A percentile compares a stretch with the other conserved stretches of the same genome.
phyloP scores from a whole-genome alignment of 2,329 filamentous ascomycete species.

The Alternaria rosae region DNA sequence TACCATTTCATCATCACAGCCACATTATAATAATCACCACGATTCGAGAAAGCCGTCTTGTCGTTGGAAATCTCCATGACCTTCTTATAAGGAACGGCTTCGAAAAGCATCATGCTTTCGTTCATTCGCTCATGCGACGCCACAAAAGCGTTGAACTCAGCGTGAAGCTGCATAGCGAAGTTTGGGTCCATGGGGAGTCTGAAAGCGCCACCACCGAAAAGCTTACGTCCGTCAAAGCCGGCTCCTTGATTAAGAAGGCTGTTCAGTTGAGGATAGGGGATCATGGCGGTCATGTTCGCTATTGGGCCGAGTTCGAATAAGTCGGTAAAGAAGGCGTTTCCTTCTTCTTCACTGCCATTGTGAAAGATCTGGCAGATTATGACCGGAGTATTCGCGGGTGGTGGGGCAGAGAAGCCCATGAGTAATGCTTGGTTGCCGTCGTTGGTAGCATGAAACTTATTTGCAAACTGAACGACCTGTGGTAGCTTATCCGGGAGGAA shows the following conservation, averaged over 20 bases:
- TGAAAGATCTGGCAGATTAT: slow-evolving; percentile 43
- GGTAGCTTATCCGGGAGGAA: slow-evolving; percentile 43
- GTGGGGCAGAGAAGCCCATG: slow-evolving; percentile 37
- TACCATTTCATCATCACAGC: slow-evolving; percentile 44
- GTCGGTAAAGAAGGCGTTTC: slow-evolving; percentile 31
- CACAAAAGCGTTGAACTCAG: slow-evolving; percentile 39
- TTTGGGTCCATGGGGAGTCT: slow-evolving; percentile 38
- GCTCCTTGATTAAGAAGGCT: slow-evolving; percentile 36
- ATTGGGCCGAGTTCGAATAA: slow-evolving; percentile 39
- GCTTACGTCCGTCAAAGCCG: slow-evolving; percentile 48
- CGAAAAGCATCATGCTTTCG: slow-evolving; percentile 41
- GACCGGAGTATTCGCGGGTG: slow-evolving; percentile 39
- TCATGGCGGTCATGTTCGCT: slow-evolving; percentile 29
- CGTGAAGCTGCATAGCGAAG: slow-evolving; percentile 35
- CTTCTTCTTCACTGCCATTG: slow-evolving; percentile 46
- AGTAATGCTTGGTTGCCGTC: slow-evolving; percentile 42
- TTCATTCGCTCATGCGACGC: slow-evolving; percentile 27
- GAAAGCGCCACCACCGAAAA: slow-evolving; percentile 48
- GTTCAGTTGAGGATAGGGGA: slow-evolving; percentile 48
- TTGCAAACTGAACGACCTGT: slow-evolving; percentile 37
- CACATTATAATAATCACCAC: slow-evolving; percentile 46
- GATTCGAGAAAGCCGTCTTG: slow-evolving; percentile 37
- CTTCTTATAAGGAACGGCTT: slow-evolving; percentile 38
- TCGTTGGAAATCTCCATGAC: slow-evolving; percentile 33
- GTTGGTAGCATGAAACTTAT: slow-evolving; percentile 38